Percentiles rank a stretch among this genome's conserved stretches.
Conservation (phyloP, 2,329 filamentous ascomycete species). For the Calonectria crousiana region DNA sequence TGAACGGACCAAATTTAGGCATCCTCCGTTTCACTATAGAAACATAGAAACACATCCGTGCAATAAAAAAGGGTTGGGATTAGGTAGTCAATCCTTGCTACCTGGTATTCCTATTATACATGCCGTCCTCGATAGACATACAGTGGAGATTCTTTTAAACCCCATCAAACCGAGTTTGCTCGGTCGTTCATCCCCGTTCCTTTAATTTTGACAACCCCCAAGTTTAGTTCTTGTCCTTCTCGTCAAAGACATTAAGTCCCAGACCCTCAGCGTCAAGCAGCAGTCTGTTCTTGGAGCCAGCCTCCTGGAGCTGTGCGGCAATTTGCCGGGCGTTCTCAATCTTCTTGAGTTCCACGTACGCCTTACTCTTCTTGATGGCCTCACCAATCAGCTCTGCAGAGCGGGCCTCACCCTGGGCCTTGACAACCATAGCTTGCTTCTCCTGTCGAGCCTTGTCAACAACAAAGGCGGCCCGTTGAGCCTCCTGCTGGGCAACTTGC, state of each 20-base stretch:
- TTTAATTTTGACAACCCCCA: background rate
- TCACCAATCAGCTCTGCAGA: slow-evolving; percentile 98
- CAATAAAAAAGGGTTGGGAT: slow-evolving; percentile 36
- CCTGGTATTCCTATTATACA: slow-evolving; percentile 47
- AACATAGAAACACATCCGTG: background rate
- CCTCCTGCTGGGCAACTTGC: slow-evolving; percentile 88
- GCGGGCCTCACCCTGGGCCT: slow-evolving; percentile 98
- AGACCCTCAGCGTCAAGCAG: slow-evolving; percentile 92
- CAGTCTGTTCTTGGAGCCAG: slow-evolving; percentile 89
- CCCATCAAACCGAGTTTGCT: slow-evolving; percentile 24
- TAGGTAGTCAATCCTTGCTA: slow-evolving; percentile 38
- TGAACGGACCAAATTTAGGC: slow-evolving; percentile 4
- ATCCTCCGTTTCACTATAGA: background rate
- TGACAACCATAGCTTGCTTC: slow-evolving; percentile 99
- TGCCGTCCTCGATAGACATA: slow-evolving; percentile 51
- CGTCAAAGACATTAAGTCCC: slow-evolving; percentile 85
- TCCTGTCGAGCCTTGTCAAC: slow-evolving; percentile 99
- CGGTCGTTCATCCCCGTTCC: background rate
- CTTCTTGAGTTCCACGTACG: slow-evolving; percentile 96
- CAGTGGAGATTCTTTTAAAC: slow-evolving; percentile 59
- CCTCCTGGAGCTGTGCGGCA: slow-evolving; percentile 88
- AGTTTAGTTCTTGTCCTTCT: slow-evolving; percentile 48
- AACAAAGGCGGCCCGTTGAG: slow-evolving; percentile 95
- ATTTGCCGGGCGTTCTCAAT: slow-evolving; percentile 96
- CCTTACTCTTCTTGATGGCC: slow-evolving; percentile 99